These are phyloP conservation scores for Citrullus mucosospermus DNA, from an alignment of 306 rosid genomes.

Conservation along the genomic window DNA sequence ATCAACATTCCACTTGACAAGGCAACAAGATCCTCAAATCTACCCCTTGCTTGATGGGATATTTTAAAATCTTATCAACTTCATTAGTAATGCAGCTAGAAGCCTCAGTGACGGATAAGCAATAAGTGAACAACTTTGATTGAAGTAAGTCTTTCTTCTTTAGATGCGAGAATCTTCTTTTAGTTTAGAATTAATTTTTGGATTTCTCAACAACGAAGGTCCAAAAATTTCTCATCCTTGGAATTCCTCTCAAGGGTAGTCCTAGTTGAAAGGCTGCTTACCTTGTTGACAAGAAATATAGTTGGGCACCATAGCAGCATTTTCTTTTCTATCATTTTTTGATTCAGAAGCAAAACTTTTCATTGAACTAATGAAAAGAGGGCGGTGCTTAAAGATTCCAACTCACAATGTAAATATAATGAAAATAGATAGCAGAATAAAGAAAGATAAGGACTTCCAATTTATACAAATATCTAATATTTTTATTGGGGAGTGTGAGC, in stretches of 20 bases:
- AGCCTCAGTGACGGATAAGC: neutral
- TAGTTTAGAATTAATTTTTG: neutral
- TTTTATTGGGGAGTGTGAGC: too few relatives aligned
- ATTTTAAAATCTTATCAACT: neutral
- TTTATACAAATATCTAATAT: neutral
- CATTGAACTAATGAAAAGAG: neutral
- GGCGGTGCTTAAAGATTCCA: neutral
- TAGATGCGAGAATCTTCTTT: neutral
- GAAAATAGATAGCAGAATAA: neutral
- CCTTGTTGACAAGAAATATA: neutral
- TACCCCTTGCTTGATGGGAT: neutral
- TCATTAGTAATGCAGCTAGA: neutral
- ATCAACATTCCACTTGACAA: neutral
- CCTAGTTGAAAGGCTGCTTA: neutral
- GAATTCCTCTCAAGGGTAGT: neutral
- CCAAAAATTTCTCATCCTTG: neutral
- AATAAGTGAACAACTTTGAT: neutral
- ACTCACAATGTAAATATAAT: neutral
- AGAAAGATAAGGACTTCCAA: neutral
- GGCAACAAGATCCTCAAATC: neutral
- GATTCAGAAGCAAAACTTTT: neutral
- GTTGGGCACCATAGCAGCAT: neutral
- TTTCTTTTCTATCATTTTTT: neutral
- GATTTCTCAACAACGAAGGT: neutral
- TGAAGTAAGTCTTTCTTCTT: neutral